Evolutionary conservation across 345 rosid genomes (phyloP).

Genomic region (Excoecaria agallocha): DNA sequence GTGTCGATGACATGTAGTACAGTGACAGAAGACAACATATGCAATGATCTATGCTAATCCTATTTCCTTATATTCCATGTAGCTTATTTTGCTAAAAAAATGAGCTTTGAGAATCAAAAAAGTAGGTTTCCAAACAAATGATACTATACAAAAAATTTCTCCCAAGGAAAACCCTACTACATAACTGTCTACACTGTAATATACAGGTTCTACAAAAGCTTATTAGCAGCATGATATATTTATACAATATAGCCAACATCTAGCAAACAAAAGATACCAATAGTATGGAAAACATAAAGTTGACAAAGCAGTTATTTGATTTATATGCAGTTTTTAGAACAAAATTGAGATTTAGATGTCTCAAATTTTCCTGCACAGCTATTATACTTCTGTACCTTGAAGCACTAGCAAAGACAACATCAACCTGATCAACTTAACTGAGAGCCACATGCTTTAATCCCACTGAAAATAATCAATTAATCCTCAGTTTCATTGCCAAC

Average conservation of each 20-base stretch:
- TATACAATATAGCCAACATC: background rate
- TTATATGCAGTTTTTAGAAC: background rate
- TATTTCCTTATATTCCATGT: too few relatives aligned
- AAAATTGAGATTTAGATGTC: background rate
- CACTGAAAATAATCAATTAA: background rate
- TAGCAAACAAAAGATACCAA: background rate
- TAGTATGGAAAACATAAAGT: background rate
- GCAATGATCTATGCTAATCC: too few relatives aligned
- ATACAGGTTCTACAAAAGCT: background rate
- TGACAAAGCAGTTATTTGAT: slow-evolving; percentile 11
- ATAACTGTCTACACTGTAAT: too few relatives aligned
- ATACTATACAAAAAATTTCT: too few relatives aligned
- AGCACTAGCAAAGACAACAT: background rate
- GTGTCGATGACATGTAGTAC: too few relatives aligned
- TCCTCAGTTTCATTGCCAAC: background rate
- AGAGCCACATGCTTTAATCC: background rate
- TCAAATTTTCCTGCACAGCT: background rate
- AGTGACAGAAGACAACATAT: too few relatives aligned
- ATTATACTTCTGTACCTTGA: background rate
- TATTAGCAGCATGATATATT: background rate
- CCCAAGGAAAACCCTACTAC: too few relatives aligned
- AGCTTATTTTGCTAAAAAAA: too few relatives aligned
- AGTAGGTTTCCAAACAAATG: too few relatives aligned
- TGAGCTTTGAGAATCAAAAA: too few relatives aligned
- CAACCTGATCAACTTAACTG: background rate